Evolutionary conservation across 345 rosid genomes (phyloP), one percentile per base, ranked within the genome.

Genomic region (Sapria himalayana): DNA sequence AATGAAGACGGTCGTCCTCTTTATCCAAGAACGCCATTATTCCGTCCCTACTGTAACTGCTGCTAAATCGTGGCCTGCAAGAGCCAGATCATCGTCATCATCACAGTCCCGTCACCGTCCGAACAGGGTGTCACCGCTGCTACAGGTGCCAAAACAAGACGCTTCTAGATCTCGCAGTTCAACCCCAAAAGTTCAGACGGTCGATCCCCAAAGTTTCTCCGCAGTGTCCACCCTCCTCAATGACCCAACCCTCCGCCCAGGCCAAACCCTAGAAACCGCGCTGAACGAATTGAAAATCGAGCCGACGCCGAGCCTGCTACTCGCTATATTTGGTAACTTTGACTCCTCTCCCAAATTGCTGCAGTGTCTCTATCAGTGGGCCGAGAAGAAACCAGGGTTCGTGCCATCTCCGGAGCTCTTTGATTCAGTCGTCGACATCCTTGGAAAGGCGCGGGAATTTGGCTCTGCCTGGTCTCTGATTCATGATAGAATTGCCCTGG

Each of bases 401-500:
- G 52, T 41, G 29, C 42, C 57, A 25, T 54, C 89, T 43, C 50
- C 63, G 2, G 7, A 48, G 15, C 54, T 78, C 32, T 70, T 78
- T 33, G 52, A 72, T 42, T 60, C 68, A 0, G 55, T 73, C 29
- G 9, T 78, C 35, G 72, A 64, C 35, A 52, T 58, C 48, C 67
- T 82, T 25, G 82, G 76, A 17, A 79, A 70, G 50, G 66, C 76
- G 4, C 63, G 73, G 55, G 76, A 72, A 22, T 89, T 72, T 45
- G 81, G 69, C 25, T 64, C 67, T 18, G 91, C 84, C 1, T 89
- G 95, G 86, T 50, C 52, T 29, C 43, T 82, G 57, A 24, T 89
- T 58, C 76, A 63, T 22, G 76, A 65, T 57, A 67, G 64, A 32
- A 58, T 58, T 43, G n/a, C n/a, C n/a, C n/a, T n/a, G n/a, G 58